These are phyloP conservation scores for Spathaspora gorwiae DNA, from an alignment of 805 yeast genomes.

Conservation along the genomic window DNA sequence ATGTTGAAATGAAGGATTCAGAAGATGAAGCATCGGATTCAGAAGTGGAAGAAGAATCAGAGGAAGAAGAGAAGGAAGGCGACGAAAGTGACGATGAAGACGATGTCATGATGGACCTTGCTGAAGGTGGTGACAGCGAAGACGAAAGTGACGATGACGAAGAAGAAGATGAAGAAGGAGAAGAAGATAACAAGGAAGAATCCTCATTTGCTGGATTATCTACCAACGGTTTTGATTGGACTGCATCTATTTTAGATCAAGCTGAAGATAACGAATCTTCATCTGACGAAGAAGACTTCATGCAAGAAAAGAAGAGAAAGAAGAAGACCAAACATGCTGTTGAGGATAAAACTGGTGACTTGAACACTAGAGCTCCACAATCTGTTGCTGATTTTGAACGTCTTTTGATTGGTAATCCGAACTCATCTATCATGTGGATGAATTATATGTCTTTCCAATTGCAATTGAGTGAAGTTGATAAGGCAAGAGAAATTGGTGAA, in stretches of 20 bases:
- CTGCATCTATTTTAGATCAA: slow-evolving; percentile 83
- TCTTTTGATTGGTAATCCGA: slow-evolving; percentile 84
- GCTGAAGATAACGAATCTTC: slow-evolving; percentile 54
- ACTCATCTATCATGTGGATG: slow-evolving; percentile 94
- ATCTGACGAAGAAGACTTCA: slow-evolving; percentile 55
- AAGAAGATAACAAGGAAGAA: neutral
- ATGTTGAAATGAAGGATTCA: slow-evolving; percentile 12
- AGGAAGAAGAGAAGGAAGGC: slow-evolving; percentile 18
- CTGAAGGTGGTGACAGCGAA: slow-evolving; percentile 22
- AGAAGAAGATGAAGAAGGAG: slow-evolving; percentile 23
- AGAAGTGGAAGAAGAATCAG: slow-evolving; percentile 15
- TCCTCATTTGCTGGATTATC: slow-evolving; percentile 55
- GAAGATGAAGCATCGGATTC: slow-evolving; percentile 24
- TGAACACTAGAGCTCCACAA: slow-evolving; percentile 83
- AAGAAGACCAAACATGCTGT: slow-evolving; percentile 47
- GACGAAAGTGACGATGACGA: slow-evolving; percentile 21
- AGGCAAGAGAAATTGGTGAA: slow-evolving; percentile 88
- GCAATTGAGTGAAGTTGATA: slow-evolving; percentile 88
- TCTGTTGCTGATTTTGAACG: slow-evolving; percentile 91
- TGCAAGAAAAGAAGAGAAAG: slow-evolving; percentile 44
- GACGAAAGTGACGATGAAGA: slow-evolving; percentile 26
- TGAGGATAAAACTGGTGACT: slow-evolving; percentile 81
- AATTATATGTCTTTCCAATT: slow-evolving; percentile 97
- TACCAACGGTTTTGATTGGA: slow-evolving; percentile 92
- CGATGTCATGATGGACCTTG: slow-evolving; percentile 35